A percentile compares a stretch with the other conserved stretches of the same genome.
Evolutionary conservation across 129 eudicot species (phyloP).

Genomic region (Ambrosia artemisiifolia): DNA sequence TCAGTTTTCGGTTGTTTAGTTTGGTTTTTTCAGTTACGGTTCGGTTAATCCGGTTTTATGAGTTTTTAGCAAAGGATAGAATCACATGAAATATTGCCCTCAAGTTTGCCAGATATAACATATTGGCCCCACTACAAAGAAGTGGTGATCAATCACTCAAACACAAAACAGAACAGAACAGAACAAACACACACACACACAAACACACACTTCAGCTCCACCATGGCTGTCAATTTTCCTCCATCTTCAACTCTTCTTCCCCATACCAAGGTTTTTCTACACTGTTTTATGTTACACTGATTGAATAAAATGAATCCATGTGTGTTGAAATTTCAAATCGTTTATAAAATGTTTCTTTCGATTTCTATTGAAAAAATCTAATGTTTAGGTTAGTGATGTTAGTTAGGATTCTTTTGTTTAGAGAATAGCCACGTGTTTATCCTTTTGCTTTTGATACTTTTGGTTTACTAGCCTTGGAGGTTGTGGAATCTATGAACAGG

Average conservation of each 20-base stretch:
- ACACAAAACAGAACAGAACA: background rate
- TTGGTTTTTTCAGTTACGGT: no score
- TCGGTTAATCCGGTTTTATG: no score
- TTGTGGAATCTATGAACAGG: no score
- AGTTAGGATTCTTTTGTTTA: background rate
- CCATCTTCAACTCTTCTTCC: slow-evolving; percentile 26
- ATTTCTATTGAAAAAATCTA: background rate
- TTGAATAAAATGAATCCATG: slow-evolving; percentile 1
- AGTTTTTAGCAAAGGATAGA: no score
- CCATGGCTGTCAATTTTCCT: slow-evolving; percentile 21
- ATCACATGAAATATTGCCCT: no score
- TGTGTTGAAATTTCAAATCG: background rate
- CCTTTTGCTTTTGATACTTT: no score
- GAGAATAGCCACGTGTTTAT: background rate
- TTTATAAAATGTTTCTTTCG: background rate
- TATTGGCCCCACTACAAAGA: slow-evolving; percentile 1
- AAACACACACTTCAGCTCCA: background rate
- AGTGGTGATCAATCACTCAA: slow-evolving; percentile 19
- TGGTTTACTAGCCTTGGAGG: no score
- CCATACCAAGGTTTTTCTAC: slow-evolving; percentile 14
- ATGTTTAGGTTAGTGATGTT: background rate
- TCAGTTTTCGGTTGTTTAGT: no score
- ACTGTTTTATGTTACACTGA: background rate
- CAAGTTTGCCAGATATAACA: background rate
- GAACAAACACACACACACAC: slow-evolving; percentile 21